Conservation (phyloP, 257 asterid genomes). For the Capsicum pubescens region DNA sequence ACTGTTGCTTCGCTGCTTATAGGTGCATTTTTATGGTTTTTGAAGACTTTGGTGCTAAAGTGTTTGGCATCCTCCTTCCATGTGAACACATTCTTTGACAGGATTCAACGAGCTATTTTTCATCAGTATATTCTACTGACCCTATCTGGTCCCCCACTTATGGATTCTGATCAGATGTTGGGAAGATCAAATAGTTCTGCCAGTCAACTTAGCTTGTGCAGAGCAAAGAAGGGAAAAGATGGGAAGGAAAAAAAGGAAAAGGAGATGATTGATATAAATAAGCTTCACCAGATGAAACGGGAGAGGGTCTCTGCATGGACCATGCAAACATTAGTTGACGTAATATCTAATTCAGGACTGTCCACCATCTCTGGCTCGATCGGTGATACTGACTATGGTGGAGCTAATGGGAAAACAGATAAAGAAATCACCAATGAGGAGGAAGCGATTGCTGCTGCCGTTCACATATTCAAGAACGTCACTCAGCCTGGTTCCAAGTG, state of each 20-base stretch:
- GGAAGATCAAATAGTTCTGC: constrained; percentile 56
- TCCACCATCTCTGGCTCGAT: constrained; percentile 66
- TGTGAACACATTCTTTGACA: constrained; percentile 76
- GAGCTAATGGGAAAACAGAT: constrained; percentile 58
- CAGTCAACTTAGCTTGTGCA: constrained; percentile 56
- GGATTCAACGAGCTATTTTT: constrained; percentile 73
- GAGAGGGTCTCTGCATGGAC: constrained; percentile 95
- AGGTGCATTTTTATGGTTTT: constrained; percentile 71
- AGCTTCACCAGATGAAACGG: constrained; percentile 75
- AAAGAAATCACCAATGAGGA: constrained; percentile 77
- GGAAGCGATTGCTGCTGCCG: constrained; percentile 85
- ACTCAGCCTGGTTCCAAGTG: constrained; percentile 77
- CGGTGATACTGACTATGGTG: constrained; percentile 51
- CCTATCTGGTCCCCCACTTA: constrained; percentile 67
- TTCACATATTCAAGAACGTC: constrained; percentile 75
- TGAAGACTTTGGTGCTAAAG: constrained; percentile 73
- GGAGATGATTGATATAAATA: constrained; percentile 58
- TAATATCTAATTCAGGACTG: constrained; percentile 71
- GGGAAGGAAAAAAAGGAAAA: constrained; percentile 61
- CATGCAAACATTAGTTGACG: constrained; percentile 75
- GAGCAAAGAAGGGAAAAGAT: constrained; percentile 56
- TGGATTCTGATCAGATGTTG: constrained; percentile 63
- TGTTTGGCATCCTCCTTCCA: constrained; percentile 81
- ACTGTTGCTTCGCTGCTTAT: constrained; percentile 64
- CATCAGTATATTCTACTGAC: constrained; percentile 74